Evolutionary conservation across 2,329 filamentous ascomycete genomes (phyloP).

Genomic region (Trichoderma endophyticum): DNA sequence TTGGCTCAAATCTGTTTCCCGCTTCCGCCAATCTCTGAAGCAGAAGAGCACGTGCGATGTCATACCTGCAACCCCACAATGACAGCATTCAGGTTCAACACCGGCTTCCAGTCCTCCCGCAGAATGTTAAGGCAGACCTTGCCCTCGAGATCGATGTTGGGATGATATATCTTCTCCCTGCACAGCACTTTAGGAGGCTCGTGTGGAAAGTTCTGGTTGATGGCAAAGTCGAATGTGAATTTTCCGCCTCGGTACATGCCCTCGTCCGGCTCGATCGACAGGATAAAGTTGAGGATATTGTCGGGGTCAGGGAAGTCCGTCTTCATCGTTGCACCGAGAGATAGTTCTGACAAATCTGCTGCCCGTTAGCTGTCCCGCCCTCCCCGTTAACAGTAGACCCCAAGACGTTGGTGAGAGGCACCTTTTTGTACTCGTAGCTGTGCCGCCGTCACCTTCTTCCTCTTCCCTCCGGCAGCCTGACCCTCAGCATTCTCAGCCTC

Average conservation of each 20-base stretch:
- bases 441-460: conserved; percentile 98
- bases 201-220: conserved; percentile 94
- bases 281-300: conserved; percentile 79
- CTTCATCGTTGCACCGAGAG: conserved; percentile 74
- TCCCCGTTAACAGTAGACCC: neutral
- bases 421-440: conserved; percentile 96
- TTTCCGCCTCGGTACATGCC: conserved; percentile 81
- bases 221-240: conserved; percentile 88
- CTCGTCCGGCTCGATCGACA: conserved; percentile 82
- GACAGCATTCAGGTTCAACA: conserved; percentile 92
- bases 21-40: neutral
- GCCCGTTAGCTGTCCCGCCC: neutral
- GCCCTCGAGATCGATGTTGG: conserved; percentile 95
- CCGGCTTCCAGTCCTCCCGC: conserved; percentile 98
- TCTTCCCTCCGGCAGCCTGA: conserved; percentile 70
- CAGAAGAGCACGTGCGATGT: neutral
- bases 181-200: conserved; percentile 97
- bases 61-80: conserved; percentile 85
- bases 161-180: conserved; percentile 97
- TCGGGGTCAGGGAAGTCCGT: conserved; percentile 78
- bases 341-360: conserved; percentile 75
- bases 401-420: conserved; percentile 35
- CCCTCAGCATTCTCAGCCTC: conserved; percentile 82
- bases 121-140: conserved; percentile 98
- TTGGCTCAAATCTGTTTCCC: neutral